Base-by-base conservation (phyloP, 2,329 filamentous ascomycete species). In the Monosporascus sp. region DNA sequence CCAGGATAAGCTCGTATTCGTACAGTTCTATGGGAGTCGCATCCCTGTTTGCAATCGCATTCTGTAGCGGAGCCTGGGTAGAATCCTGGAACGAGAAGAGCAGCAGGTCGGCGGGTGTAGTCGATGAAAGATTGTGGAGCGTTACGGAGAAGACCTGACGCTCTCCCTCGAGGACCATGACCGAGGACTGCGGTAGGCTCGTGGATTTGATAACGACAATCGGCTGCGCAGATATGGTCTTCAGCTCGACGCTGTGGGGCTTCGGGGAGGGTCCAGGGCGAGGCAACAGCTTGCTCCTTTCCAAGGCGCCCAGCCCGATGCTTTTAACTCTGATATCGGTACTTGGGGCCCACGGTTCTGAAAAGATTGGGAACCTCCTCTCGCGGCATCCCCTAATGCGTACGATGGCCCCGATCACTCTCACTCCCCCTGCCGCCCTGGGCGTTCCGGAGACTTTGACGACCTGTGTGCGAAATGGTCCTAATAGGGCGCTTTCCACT, bases 101-200 rank as follows among this genome's bases (percentile, higher is more conserved):
- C 37, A 97, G 75, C 52, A 97, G 86, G 65, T 96, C 90, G 1
- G 90, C 90, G 1, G 90, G 78, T 2, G 87, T 91, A 1, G 78
- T 74, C 7, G 67, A 61, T 1, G 91, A 94, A 8, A 84, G 76
- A 60, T 99, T 99, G 60, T 88, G 82, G 16, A 97, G 74, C 0
- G 88, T 92, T 17, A 97, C 80, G 0, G 83, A 86, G 65, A 97
- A 95, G 1, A 77, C 76, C 61, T 85, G 86, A 22, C 81, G 82
- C 70, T 99, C 93, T 44, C 94, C 94, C 72, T 97, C 93, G 6
- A 99, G 77, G 11, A 99, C 81, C 91, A 96, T 97, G 37, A 96
- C 76, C 9, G 91, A 89, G 22, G 88, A 90, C 64, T 97, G 92
- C 0, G 88, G 83, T 1, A 97, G 78, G 14, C 87, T 90, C 3